Base-by-base conservation (phyloP, 108 stramenopile genomes). In the Parietichytrium sp. region DNA sequence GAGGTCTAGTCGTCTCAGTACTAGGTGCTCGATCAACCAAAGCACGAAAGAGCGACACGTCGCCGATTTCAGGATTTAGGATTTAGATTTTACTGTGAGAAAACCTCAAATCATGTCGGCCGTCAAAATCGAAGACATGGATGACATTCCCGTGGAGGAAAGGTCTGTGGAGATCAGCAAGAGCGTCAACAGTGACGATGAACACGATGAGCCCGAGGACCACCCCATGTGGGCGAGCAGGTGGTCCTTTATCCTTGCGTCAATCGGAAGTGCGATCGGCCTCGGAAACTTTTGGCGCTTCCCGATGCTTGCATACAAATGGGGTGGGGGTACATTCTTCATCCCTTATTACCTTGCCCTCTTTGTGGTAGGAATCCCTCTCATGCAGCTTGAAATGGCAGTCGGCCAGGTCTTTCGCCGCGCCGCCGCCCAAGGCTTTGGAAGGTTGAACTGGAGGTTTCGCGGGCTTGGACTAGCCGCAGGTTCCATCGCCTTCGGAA, bases 271-370 rank as follows among this genome's bases (percentile, higher is more conserved):
- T 49, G 89, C 91, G 0, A 89, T 92, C 12, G 92, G 82, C 42
- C 90, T 92, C 72, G 90, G 92, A 31, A 92, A 92, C 49, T 82
- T 92, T 26, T 92, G 92, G 92, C 82, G 92, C n/a, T 92, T 92
- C 84, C 92, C 92, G n/a, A 54, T 81, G 6, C 84, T 92, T 23
- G 88, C 87, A 61, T 84, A 79, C 49, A 84, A 90, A 20, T 92
- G 87, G 53, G 92, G 92, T 33, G 92, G 92, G 30, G 88, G 88
- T 4, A 87, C 86, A n/a, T 90, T 90, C 80, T 85, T 92, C 83
- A 84, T 89, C 51, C 89, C 92, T 3, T 92, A 91, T 49, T n/a
- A 87, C 15, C 78, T 92, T 81, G 90, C 91, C 3, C 80, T 92
- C 29, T 61, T 92, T 55, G 79, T 91, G n/a, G 52, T 92, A 33